Conservation (phyloP, 768 basidiomycete genomes). For the Kwoniella newhampshirensis region DNA sequence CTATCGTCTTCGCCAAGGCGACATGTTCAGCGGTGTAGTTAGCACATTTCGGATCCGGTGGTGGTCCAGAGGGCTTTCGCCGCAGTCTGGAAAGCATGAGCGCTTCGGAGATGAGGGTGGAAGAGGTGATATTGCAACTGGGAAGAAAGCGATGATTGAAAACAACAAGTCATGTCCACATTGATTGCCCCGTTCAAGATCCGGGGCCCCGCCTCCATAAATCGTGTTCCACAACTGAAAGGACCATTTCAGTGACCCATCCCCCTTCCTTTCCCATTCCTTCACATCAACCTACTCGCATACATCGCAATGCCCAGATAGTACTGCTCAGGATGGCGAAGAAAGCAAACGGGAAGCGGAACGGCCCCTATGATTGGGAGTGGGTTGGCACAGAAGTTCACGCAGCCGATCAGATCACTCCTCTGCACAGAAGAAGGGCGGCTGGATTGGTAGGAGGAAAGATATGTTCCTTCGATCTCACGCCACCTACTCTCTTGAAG, state of each 20-base stretch:
- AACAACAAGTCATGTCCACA: constrained; percentile 1
- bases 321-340: constrained; percentile 19
- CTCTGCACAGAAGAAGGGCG: constrained; percentile 65
- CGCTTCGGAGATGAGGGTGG: background rate
- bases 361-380: constrained; percentile 59
- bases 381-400: constrained; percentile 74
- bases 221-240: no score
- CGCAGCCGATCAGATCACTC: constrained; percentile 62
- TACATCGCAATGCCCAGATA: background rate
- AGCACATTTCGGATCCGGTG: constrained; percentile 14
- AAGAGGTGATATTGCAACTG: background rate
- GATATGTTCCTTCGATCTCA: constrained; percentile 7
- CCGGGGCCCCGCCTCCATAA: constrained; percentile 10
- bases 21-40: constrained; percentile 40
- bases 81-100: constrained; percentile 25
- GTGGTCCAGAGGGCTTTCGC: background rate
- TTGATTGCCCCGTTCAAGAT: no score
- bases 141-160: background rate
- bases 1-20: constrained; percentile 28
- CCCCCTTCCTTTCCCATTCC: constrained; percentile 5
- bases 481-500: background rate
- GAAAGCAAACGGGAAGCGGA: constrained; percentile 2
- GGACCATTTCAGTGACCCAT: no score
- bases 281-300: background rate
- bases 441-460: constrained; percentile 60